These are phyloP conservation scores for Talaromyces wortmannii DNA, from an alignment of 495 filamentous ascomycete genomes.

Conservation along the genomic window DNA sequence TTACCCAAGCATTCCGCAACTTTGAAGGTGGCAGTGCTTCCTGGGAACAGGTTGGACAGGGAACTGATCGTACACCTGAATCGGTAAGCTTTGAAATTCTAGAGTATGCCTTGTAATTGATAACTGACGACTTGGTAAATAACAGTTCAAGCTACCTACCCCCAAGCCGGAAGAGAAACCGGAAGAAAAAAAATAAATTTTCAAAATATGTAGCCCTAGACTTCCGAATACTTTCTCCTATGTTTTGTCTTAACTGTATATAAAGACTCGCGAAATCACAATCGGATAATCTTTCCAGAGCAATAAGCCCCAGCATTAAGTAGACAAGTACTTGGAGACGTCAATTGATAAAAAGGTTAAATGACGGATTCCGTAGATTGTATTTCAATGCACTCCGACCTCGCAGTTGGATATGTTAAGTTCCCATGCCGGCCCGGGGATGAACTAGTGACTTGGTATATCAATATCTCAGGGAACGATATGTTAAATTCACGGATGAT, in stretches of 20 bases:
- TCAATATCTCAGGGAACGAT: no score
- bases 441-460: no score
- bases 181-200: constrained; percentile 86
- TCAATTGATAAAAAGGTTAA: no score
- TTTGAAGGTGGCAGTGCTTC: constrained; percentile 75
- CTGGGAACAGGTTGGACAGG: constrained; percentile 87
- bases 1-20: constrained; percentile 98
- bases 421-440: no score
- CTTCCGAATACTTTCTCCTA: constrained; percentile 25
- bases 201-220: constrained; percentile 17
- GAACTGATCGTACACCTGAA: constrained; percentile 73
- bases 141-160: constrained; percentile 81
- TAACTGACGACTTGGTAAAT: neutral
- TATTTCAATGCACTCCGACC: no score
- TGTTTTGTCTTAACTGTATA: constrained; percentile 14
- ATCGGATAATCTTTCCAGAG: neutral
- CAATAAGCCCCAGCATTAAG: no score
- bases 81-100: constrained; percentile 33
- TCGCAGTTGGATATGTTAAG: no score
- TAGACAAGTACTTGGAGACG: no score
- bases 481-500: no score
- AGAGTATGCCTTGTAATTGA: constrained; percentile 7
- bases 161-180: constrained; percentile 90
- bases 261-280: neutral
- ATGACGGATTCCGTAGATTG: no score